Evolutionary conservation across 2,329 filamentous ascomycete genomes (phyloP).

Genomic region (Lachnellula suecica): DNA sequence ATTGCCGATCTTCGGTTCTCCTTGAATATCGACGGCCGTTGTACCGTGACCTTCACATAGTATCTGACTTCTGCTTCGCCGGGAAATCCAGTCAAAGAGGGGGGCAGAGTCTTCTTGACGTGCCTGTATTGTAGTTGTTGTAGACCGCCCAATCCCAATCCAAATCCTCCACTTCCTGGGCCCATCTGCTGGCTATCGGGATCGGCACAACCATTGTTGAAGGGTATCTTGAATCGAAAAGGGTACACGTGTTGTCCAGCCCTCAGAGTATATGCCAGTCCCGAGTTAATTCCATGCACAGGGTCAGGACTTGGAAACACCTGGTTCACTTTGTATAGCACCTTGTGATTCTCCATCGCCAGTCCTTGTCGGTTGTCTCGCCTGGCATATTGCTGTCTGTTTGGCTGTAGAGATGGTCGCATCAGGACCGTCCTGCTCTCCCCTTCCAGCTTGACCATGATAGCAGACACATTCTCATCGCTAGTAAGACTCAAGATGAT

Average conservation of each 20-base stretch:
- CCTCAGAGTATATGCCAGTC: constrained; percentile 56
- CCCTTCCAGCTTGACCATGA: constrained; percentile 82
- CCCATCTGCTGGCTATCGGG: constrained; percentile 52
- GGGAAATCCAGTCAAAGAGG: constrained; percentile 83
- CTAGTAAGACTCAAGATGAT: constrained; percentile 58
- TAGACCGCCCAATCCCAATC: constrained; percentile 60
- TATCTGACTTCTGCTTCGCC: constrained; percentile 89
- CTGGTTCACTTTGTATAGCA: constrained; percentile 71
- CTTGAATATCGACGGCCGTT: constrained; percentile 83
- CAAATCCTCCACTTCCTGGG: constrained; percentile 53
- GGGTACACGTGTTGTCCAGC: constrained; percentile 74
- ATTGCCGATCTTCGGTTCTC: constrained; percentile 75
- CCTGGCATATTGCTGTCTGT: constrained; percentile 11
- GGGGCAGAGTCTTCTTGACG: constrained; percentile 83
- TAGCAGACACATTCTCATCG: constrained; percentile 68
- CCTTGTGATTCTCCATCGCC: constrained; percentile 64
- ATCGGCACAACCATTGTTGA: constrained; percentile 66
- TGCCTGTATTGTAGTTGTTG: constrained; percentile 66
- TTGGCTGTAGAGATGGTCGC: constrained; percentile 21
- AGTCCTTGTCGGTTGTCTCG: constrained; percentile 29
- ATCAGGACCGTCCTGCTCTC: constrained; percentile 64
- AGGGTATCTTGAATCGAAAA: constrained; percentile 74
- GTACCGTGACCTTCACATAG: constrained; percentile 93
- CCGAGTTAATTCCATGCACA: constrained; percentile 24
- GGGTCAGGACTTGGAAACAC: constrained; percentile 59